phyloP scores from a whole-genome alignment of 257 asterid species.

The Primulina huaijiensis region DNA sequence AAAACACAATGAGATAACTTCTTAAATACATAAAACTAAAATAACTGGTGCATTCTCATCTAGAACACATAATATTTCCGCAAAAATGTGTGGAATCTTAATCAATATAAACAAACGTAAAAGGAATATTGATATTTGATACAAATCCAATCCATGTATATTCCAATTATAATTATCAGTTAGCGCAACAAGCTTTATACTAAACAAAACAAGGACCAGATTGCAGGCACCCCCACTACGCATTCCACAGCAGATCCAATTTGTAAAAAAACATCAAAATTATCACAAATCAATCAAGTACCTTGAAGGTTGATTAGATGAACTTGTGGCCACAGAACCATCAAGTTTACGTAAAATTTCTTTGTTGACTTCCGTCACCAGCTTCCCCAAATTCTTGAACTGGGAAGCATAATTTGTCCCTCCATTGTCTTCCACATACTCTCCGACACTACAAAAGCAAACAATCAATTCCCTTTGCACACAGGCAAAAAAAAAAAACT shows the following conservation, averaged over 20 bases:
- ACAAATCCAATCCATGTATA: not conserved
- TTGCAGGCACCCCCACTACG: not conserved
- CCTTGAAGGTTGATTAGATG: constrained; percentile 37
- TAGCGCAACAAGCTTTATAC: not conserved
- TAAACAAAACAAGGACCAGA: not conserved
- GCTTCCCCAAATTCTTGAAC: constrained; percentile 49
- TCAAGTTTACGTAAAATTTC: constrained; percentile 30
- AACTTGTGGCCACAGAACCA: constrained; percentile 27
- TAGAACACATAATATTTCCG: not conserved
- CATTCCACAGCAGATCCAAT: not conserved
- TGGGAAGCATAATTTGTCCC: constrained; percentile 33
- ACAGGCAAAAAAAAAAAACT: not conserved
- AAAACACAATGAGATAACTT: not conserved
- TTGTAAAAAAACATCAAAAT: not conserved
- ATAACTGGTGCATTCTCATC: not conserved
- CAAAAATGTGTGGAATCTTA: not conserved
- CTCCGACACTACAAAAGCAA: constrained; percentile 32
- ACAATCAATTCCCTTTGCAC: not conserved
- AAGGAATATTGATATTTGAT: constrained; percentile 1
- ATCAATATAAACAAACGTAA: constrained; percentile 11
- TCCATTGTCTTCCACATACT: constrained; percentile 34
- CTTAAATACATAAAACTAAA: not conserved
- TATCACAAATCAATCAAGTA: constrained; percentile 6
- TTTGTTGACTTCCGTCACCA: constrained; percentile 34
- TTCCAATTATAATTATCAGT: not conserved